These are phyloP conservation scores for Croton setiger DNA, from an alignment of 441 rosid species.

Conservation along the genomic window DNA sequence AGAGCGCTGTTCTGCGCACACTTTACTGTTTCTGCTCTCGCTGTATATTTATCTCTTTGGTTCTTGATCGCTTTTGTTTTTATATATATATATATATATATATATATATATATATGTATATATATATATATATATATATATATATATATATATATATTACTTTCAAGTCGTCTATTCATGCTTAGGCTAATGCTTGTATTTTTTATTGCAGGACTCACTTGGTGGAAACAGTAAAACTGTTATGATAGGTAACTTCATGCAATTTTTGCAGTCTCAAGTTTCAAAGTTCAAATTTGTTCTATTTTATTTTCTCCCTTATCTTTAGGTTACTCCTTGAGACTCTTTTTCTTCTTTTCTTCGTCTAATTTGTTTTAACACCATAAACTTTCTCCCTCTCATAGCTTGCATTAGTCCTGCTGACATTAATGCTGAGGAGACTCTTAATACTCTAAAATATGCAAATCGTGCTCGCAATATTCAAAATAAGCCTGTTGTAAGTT, in stretches of 20 bases:
- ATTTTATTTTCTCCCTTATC: conserved; percentile 9
- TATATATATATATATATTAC: too few relatives aligned
- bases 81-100: too few relatives aligned
- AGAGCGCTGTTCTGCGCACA: too few relatives aligned
- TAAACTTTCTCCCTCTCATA: conserved; percentile 28
- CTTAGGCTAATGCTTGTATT: conserved; percentile 17
- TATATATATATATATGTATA: too few relatives aligned
- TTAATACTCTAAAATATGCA: conserved; percentile 92
- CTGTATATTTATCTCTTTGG: too few relatives aligned
- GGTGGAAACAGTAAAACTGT: conserved; percentile 99
- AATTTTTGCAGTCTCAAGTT: not conserved
- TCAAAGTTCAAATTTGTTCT: conserved; percentile 7
- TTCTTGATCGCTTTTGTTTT: too few relatives aligned
- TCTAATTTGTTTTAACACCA: not conserved
- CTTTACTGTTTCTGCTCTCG: too few relatives aligned
- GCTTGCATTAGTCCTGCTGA: conserved; percentile 99
- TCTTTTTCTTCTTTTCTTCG: not conserved
- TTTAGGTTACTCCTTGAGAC: not conserved
- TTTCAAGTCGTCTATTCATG: not conserved
- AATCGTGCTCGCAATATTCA: conserved; percentile 98
- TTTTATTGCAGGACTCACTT: conserved; percentile 80
- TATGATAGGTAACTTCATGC: conserved; percentile 73
- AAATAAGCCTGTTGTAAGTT: conserved; percentile 95
- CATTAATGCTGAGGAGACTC: conserved; percentile 98
- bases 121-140: too few relatives aligned